Base-by-base conservation (phyloP, 768 basidiomycete species). In the Phaffia australis region DNA sequence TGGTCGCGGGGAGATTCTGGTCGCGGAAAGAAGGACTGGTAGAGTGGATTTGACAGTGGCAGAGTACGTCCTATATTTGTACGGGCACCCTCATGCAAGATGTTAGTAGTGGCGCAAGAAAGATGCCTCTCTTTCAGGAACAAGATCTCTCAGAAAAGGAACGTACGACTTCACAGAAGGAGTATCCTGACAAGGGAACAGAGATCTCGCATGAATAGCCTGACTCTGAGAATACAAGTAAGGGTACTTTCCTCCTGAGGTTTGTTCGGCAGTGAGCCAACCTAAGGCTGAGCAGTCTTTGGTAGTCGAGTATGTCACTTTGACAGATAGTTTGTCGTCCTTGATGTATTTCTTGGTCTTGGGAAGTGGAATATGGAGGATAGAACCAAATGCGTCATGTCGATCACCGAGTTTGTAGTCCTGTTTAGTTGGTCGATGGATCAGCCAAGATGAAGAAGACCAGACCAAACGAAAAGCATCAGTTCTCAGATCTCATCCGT, bases 211-310 rank as follows among this genome's bases (percentile, higher is more conserved):
- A 73, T 93, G 86, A 71, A 92, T 94, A 3, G 93, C 89, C 70
- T 95, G 91, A 72, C 87, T 89, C 72, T 95, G 93, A 68, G 88
- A 90, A 79, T 92, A 97, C 19, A 97, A 76, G 77, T 87, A 95
- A 0, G 89, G 86, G 74, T 87, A 87, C 23, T 79, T 78, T 70
- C 89, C 89, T 9, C 89, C 89, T 68, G 88, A 87, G 0, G 91
- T 95, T 77, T 90, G 85, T 66, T 86, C 84, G 74, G 89, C 86
- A 25, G 83, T 84, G 14, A 94, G 80, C 90, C 90, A 97, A 66
- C 92, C 88, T 18, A 97, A 77, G 0, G 92, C 89, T 0, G 84
- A 85, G 73, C 84, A 84, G 11, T 81, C 79, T 65, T 83, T 77
- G 3, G 88, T 90, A 1, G 92, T 94, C 61, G 79, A 76, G 75